phyloP scores from a whole-genome alignment of 495 filamentous ascomycete genomes.

The Apiosordaria backusii region DNA sequence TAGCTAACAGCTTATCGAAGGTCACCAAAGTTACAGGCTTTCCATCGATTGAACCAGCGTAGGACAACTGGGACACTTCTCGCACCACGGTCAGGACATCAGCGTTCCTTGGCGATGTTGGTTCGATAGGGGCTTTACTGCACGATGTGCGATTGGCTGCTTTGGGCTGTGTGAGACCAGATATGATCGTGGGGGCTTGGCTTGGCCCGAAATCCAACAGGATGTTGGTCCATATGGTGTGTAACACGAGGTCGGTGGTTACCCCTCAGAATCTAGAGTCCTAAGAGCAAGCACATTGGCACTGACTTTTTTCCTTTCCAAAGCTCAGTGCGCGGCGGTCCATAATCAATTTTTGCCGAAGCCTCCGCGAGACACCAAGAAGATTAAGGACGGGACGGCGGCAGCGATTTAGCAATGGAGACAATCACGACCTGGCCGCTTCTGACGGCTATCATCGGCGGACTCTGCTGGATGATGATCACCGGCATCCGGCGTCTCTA shows the following conservation, averaged over 20 bases:
- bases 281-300: neutral
- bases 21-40: no score
- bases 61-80: neutral
- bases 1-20: no score
- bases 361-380: neutral
- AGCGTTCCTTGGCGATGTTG: neutral
- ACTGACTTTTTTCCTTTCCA: neutral
- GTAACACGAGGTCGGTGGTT: neutral
- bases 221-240: neutral
- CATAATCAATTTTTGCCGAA: neutral
- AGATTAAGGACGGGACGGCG: neutral
- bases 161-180: neutral
- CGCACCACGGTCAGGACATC: neutral
- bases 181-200: neutral
- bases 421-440: neutral
- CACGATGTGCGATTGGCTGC: neutral
- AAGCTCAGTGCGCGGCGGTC: neutral
- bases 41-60: neutral
- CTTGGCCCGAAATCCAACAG: neutral
- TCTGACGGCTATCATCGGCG: neutral
- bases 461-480: neutral
- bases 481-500: conserved; percentile 45
- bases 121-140: neutral
- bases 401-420: neutral
- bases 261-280: neutral